Conservation (phyloP, 2,329 filamentous ascomycete genomes). For the Knufia petricola region DNA sequence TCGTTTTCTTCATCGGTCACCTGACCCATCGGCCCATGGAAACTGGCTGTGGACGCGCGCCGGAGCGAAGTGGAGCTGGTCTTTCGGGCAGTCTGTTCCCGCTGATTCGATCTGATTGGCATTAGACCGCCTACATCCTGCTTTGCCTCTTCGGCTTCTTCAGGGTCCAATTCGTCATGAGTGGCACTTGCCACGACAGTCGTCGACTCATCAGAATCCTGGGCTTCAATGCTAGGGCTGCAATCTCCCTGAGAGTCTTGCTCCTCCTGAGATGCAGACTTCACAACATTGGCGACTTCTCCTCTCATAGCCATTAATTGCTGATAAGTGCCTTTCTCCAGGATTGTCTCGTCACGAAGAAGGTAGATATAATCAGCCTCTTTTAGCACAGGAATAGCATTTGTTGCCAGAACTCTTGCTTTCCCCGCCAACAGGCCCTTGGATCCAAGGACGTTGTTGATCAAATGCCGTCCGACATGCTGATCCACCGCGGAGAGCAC, state of each 20-base stretch:
- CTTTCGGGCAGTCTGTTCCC: conserved; percentile 47
- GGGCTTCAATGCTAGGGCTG: conserved; percentile 32
- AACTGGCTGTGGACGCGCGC: conserved; percentile 83
- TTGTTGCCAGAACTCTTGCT: conserved; percentile 87
- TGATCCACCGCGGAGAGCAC: conserved; percentile 96
- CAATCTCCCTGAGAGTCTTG: conserved; percentile 26
- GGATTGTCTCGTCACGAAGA: conserved; percentile 69
- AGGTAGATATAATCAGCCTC: conserved; percentile 84
- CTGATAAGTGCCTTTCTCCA: conserved; percentile 81
- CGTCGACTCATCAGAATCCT: conserved; percentile 48
- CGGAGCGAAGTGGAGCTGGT: conserved; percentile 70
- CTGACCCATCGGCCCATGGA: conserved; percentile 76
- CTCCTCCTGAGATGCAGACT: conserved; percentile 57
- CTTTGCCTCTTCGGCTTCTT: conserved; percentile 52
- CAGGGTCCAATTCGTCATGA: conserved; percentile 41
- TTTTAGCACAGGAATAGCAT: conserved; percentile 81
- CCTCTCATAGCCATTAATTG: conserved; percentile 92
- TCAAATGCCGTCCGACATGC: conserved; percentile 89
- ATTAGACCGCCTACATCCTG: conserved; percentile 67
- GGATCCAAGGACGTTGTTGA: conserved; percentile 82
- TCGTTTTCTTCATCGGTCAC: conserved; percentile 67
- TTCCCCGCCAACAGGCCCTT: conserved; percentile 75
- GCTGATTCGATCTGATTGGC: conserved; percentile 53
- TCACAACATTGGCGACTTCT: conserved; percentile 74
- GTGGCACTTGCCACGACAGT: conserved; percentile 45